Evolutionary conservation across 148 eudicot species (phyloP).

Genomic region (Persicaria maculosa): DNA sequence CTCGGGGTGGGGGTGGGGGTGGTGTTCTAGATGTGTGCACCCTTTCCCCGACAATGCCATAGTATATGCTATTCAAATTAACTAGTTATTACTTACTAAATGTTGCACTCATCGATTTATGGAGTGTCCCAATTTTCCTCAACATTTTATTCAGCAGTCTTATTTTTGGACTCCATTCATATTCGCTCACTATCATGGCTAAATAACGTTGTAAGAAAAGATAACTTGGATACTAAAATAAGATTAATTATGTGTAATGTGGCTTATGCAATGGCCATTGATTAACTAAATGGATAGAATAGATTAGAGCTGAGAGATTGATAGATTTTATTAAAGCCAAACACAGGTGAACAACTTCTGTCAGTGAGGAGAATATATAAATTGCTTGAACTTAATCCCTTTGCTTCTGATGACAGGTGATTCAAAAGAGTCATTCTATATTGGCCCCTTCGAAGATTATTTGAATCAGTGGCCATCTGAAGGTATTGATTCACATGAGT

Average conservation of each 20-base stretch:
- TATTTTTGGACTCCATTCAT: background rate
- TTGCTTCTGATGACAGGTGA: conserved; percentile 41
- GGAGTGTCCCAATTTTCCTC: background rate
- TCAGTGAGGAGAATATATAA: background rate
- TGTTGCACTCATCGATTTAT: background rate
- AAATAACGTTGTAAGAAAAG: background rate
- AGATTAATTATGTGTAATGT: background rate
- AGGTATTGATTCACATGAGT: conserved; percentile 26
- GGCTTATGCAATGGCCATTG: background rate
- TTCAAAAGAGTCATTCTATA: conserved; percentile 61
- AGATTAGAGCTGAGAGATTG: background rate
- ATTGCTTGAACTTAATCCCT: background rate
- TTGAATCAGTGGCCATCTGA: conserved; percentile 76
- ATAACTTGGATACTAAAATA: background rate
- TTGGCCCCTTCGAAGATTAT: conserved; percentile 46
- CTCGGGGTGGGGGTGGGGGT: no score
- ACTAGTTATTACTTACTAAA: background rate
- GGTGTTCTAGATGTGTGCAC: no score
- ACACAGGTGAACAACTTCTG: background rate
- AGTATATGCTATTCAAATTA: background rate
- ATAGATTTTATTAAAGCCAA: background rate
- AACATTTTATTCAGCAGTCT: background rate
- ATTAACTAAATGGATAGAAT: background rate
- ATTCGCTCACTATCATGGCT: background rate
- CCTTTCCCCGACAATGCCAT: no score